phyloP scores from a whole-genome alignment of 306 rosid species.

The Sicyos edulis region DNA sequence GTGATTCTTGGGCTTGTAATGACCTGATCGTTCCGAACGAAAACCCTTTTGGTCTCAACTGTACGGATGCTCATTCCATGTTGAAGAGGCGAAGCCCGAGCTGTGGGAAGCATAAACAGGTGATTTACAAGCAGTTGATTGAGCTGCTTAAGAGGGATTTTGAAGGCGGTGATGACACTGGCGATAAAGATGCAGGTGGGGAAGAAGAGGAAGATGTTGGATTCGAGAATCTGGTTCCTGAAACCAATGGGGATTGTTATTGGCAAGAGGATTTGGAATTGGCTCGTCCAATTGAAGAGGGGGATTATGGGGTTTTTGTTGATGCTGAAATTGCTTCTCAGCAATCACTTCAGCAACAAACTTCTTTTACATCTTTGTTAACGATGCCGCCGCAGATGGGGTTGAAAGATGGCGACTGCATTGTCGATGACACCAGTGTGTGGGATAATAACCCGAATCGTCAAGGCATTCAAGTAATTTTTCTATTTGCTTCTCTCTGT shows the following conservation, averaged over 20 bases:
- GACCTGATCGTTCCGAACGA: conserved; percentile 47
- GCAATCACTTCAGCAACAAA: conserved; percentile 20
- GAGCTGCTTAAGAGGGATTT: conserved; percentile 46
- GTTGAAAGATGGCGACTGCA: conserved; percentile 23
- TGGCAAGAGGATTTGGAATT: conserved; percentile 29
- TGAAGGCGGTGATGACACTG: background rate
- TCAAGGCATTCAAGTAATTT: conserved; percentile 33
- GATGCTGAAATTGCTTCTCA: no score
- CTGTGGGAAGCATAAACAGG: conserved; percentile 47
- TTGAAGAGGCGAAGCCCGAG: conserved; percentile 27
- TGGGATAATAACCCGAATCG: conserved; percentile 31
- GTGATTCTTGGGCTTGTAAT: conserved; percentile 28
- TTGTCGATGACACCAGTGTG: conserved; percentile 20
- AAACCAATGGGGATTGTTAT: conserved; percentile 10
- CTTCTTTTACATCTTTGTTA: conserved; percentile 36
- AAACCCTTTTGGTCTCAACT: conserved; percentile 18
- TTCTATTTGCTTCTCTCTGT: background rate
- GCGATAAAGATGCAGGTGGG: conserved; percentile 16
- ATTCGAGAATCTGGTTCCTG: conserved; percentile 31
- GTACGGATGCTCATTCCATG: background rate
- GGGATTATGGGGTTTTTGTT: conserved; percentile 20
- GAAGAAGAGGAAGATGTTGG: background rate
- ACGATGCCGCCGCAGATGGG: conserved; percentile 31
- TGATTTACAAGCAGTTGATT: conserved; percentile 50
- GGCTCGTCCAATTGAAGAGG: conserved; percentile 21